Evolutionary conservation across 2,329 filamentous ascomycete genomes (phyloP), one percentile per base, ranked within the genome.

Genomic region (Aspergillus sp.): DNA sequence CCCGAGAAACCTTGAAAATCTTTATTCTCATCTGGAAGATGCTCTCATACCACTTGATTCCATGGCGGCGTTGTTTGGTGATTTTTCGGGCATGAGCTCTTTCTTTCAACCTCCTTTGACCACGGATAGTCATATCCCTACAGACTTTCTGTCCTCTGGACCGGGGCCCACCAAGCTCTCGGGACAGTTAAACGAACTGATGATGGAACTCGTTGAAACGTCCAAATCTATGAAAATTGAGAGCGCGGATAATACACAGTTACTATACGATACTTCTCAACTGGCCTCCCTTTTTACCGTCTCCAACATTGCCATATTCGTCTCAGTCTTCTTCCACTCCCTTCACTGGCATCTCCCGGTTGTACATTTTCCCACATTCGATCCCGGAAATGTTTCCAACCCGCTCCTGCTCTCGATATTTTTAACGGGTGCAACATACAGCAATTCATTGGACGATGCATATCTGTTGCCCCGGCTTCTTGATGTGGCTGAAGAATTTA

Each of bases 341-440:
- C 61, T 71, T 3, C 67, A 71, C 50, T 71, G 69, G 69, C 69
- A 71, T 44, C 56, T 71, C 7, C 69, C 69, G 0, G 65, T 71
- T 11, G 67, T 71, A 1, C 69, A 71, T 56, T 71, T 68, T 15
- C 68, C 69, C 19, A 70, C 68, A 4, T 70, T 71, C 27, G 64
- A 70, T 31, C 69, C 69, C 0, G 66, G 65, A 2, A 63, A 64
- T 7, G 48, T 68, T 14, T 66, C 68, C 3, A 70, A 63, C 17
- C 40, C 65, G 3, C 58, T 71, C 2, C 52, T 71, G 3, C 64
- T 70, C 5, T 55, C 69, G 6, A 70, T 70, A 6, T 70, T 69
- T 6, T 31, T 71, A 7, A 61, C 68, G 2, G 69, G 69, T 17
- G 68, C 68, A 33, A 64, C 60, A 21, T 71, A 71, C 39, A 64